Evolutionary conservation across 768 basidiomycete genomes (phyloP).

Genomic region (Agrocybe pediades): DNA sequence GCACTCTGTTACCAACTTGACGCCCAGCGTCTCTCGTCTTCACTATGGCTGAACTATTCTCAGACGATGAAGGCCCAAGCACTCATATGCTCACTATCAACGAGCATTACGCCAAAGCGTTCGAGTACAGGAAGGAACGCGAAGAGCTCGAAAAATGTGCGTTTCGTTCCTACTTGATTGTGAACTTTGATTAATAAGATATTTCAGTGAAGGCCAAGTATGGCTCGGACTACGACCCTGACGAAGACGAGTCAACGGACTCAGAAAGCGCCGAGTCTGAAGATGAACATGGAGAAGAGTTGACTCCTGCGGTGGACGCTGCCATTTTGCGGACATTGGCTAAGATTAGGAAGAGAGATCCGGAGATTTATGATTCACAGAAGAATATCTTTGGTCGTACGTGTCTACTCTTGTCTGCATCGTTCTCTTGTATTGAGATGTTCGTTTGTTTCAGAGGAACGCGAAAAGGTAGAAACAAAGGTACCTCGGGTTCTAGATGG

Average conservation of each 20-base stretch:
- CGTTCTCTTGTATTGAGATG: neutral
- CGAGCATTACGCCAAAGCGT: constrained; percentile 67
- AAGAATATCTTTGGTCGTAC: constrained; percentile 81
- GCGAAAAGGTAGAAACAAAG: constrained; percentile 39
- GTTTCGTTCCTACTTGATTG: constrained; percentile 26
- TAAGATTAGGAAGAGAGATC: constrained; percentile 80
- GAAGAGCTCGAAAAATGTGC: constrained; percentile 80
- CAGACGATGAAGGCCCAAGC: constrained; percentile 22
- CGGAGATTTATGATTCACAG: constrained; percentile 75
- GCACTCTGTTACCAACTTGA: too few species aligned
- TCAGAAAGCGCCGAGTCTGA: constrained; percentile 83
- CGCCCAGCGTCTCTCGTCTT: neutral
- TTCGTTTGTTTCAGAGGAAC: constrained; percentile 56
- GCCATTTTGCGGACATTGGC: constrained; percentile 92
- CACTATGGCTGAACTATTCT: constrained; percentile 17
- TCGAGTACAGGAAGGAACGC: constrained; percentile 78
- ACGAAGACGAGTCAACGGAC: constrained; percentile 51
- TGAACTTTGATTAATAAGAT: neutral
- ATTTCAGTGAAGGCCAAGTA: constrained; percentile 78
- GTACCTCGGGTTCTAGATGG: constrained; percentile 24
- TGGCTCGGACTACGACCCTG: constrained; percentile 68
- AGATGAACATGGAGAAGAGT: constrained; percentile 93
- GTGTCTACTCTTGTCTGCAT: neutral
- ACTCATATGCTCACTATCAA: constrained; percentile 32
- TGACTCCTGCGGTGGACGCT: constrained; percentile 91